Conservation (phyloP, 306 rosid genomes). For the Cicer pinnatifidum region DNA sequence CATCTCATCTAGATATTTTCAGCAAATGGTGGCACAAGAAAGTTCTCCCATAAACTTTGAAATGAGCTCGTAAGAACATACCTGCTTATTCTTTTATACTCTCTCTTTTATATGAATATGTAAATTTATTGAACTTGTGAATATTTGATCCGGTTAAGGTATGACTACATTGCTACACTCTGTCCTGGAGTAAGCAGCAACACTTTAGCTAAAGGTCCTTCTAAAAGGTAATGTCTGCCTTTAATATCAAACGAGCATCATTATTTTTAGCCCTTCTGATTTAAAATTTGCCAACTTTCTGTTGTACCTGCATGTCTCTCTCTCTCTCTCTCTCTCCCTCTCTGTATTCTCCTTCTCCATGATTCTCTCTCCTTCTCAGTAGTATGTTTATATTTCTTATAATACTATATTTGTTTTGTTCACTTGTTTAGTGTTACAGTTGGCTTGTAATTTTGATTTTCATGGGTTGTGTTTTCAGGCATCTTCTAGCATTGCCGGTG, state of each 20-base stretch:
- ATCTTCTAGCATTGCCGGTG: slow-evolving; percentile 66
- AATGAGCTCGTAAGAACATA: slow-evolving; percentile 70
- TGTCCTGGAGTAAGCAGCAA: slow-evolving; percentile 69
- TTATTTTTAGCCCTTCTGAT: slow-evolving; percentile 19
- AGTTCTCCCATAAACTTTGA: slow-evolving; percentile 66
- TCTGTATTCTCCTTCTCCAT: slow-evolving; percentile 17
- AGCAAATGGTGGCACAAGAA: slow-evolving; percentile 67
- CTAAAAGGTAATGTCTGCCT: slow-evolving; percentile 63
- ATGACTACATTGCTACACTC: slow-evolving; percentile 68
- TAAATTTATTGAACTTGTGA: slow-evolving; percentile 34
- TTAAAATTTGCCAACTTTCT: slow-evolving; percentile 23
- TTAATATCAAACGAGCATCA: slow-evolving; percentile 11
- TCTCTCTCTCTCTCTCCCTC: not conserved
- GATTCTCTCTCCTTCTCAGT: slow-evolving; percentile 9
- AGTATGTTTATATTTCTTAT: slow-evolving; percentile 6
- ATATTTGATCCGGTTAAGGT: slow-evolving; percentile 55
- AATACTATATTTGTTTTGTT: slow-evolving; percentile 24
- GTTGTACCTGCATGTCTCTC: slow-evolving; percentile 26
- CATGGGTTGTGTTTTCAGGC: slow-evolving; percentile 56
- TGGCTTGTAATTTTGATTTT: slow-evolving; percentile 22
- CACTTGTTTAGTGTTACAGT: slow-evolving; percentile 15
- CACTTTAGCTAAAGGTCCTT: slow-evolving; percentile 55
- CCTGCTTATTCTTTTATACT: slow-evolving; percentile 10
- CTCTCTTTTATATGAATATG: slow-evolving; percentile 2
- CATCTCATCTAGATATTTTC: slow-evolving; percentile 65